Evolutionary conservation across 2,329 filamentous ascomycete species (phyloP).

Genomic region (Arachnomyces sp.): DNA sequence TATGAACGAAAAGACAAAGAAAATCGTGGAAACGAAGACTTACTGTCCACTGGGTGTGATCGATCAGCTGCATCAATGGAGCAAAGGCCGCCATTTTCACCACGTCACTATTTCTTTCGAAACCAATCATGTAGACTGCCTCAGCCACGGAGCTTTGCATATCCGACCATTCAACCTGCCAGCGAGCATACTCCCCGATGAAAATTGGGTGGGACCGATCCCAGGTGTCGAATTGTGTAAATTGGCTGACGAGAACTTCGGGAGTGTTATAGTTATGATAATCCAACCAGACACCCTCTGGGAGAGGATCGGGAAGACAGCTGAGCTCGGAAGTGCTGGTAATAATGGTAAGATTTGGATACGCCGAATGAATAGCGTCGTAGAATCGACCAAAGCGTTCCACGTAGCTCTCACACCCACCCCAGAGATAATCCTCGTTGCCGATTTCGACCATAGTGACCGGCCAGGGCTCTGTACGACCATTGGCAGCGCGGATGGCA

Average conservation of each 20-base stretch:
- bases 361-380: constrained; percentile 46
- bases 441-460: constrained; percentile 56
- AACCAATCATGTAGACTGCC: constrained; percentile 53
- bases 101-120: constrained; percentile 23
- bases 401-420: constrained; percentile 42
- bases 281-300: constrained; percentile 35
- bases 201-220: constrained; percentile 24
- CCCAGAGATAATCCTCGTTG: constrained; percentile 57
- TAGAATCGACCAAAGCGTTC: constrained; percentile 53
- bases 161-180: constrained; percentile 20
- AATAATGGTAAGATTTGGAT: constrained; percentile 50
- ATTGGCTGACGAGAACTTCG: constrained; percentile 43
- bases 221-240: constrained; percentile 48
- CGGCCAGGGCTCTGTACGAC: constrained; percentile 51
- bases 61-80: constrained; percentile 21
- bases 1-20: too few species aligned
- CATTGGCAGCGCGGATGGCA: constrained; percentile 47
- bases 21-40: too few species aligned
- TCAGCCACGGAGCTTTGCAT: constrained; percentile 48
- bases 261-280: constrained; percentile 47
- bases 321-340: constrained; percentile 37
- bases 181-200: constrained; percentile 22
- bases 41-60: constrained; percentile 23
- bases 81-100: constrained; percentile 25
- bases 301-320: constrained; percentile 21